Evolutionary conservation across 208 protist genomes (phyloP).

Genomic region (Leishmania mexicana): DNA sequence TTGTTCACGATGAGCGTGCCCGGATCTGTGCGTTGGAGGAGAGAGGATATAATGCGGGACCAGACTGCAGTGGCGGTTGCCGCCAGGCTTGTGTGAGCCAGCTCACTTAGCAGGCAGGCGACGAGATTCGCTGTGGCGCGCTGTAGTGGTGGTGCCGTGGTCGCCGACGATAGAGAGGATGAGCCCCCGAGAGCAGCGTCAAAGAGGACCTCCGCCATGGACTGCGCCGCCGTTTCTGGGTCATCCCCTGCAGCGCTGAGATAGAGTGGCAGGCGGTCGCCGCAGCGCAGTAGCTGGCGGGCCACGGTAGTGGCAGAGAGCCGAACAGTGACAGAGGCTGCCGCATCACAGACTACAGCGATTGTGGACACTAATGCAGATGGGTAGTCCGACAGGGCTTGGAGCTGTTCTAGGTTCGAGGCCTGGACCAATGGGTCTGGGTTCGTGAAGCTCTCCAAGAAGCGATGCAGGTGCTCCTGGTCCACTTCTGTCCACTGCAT

Average conservation of each 20-base stretch:
- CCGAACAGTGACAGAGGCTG: slow-evolving; percentile 12
- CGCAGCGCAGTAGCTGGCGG: slow-evolving; percentile 19
- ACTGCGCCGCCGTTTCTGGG: slow-evolving; percentile 1
- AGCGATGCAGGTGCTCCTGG: slow-evolving; percentile 33
- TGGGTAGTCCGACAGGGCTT: slow-evolving; percentile 26
- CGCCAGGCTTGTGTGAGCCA: slow-evolving; percentile 1
- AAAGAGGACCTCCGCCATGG: slow-evolving; percentile 2
- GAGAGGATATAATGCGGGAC: slow-evolving; percentile 11
- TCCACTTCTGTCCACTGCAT: slow-evolving; percentile 36
- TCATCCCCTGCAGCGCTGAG: not conserved
- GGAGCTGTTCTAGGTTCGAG: slow-evolving; percentile 35
- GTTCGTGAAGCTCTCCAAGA: slow-evolving; percentile 40
- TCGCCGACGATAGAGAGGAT: not conserved
- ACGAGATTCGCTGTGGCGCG: slow-evolving; percentile 22
- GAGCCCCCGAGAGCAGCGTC: not conserved
- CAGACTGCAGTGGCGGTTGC: slow-evolving; percentile 5
- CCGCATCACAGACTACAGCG: slow-evolving; percentile 23
- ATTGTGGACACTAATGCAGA: slow-evolving; percentile 28
- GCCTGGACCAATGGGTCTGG: slow-evolving; percentile 35
- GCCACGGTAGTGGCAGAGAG: slow-evolving; percentile 25
- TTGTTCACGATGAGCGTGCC: not conserved
- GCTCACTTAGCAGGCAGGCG: slow-evolving; percentile 5
- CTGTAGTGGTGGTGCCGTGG: slow-evolving; percentile 11
- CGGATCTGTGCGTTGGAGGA: slow-evolving; percentile 9
- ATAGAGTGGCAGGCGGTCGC: slow-evolving; percentile 10